phyloP scores from a whole-genome alignment of 352 stramenopile genomes.

The Thraustotheca clavata region DNA sequence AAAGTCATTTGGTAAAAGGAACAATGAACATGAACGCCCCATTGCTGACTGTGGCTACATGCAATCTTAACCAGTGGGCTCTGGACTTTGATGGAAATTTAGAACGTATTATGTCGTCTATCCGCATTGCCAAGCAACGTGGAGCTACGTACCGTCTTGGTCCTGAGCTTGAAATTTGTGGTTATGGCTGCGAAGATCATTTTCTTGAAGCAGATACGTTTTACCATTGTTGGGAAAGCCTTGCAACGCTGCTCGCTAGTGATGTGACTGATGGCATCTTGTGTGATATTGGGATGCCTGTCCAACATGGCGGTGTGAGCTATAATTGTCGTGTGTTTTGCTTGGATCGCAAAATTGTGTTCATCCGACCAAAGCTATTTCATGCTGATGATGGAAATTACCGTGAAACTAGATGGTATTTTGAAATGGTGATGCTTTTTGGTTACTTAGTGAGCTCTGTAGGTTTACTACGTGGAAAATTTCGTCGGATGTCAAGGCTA shows the following conservation, averaged over 20 bases:
- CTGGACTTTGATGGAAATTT: conserved; percentile 99
- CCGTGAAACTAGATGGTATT: conserved; percentile 89
- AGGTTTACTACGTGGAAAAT: conserved; percentile 78
- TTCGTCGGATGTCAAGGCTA: conserved; percentile 25
- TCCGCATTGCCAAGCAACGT: conserved; percentile 74
- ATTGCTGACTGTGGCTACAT: conserved; percentile 93
- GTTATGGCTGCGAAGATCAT: conserved; percentile 99
- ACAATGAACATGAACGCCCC: conserved; percentile 45
- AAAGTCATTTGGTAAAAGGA: too few relatives aligned
- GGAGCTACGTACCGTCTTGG: conserved; percentile 91
- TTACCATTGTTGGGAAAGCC: conserved; percentile 94
- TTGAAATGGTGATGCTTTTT: neutral
- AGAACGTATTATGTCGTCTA: conserved; percentile 86
- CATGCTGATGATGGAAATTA: conserved; percentile 98
- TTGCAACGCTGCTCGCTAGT: conserved; percentile 77
- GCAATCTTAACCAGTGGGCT: conserved; percentile 98
- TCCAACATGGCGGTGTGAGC: conserved; percentile 91
- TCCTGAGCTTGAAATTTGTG: conserved; percentile 96
- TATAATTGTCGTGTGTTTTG: conserved; percentile 98
- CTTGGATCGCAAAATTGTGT: conserved; percentile 89
- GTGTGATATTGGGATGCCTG: conserved; percentile 97
- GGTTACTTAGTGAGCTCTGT: neutral
- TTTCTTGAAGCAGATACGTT: conserved; percentile 98
- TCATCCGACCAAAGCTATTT: conserved; percentile 92
- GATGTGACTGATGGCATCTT: conserved; percentile 91